Conservation (phyloP, 2,329 filamentous ascomycete species). For the Xylaria sp. region DNA sequence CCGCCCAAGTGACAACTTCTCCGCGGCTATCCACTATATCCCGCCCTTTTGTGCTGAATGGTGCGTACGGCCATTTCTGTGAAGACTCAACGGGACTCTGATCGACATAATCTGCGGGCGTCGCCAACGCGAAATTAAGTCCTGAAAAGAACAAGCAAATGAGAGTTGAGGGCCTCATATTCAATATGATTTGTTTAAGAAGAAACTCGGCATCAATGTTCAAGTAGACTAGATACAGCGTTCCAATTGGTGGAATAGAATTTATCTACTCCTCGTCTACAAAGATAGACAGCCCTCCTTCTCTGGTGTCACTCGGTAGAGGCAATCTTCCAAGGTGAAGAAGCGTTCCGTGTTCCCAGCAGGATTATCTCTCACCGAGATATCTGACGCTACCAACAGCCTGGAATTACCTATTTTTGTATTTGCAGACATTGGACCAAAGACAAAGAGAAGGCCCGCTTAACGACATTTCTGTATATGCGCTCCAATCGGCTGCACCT, state of each 20-base stretch:
- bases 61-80: slow-evolving; percentile 53
- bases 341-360: background rate
- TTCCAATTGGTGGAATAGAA: slow-evolving; percentile 3
- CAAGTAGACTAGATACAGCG: background rate
- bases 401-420: background rate
- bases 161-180: slow-evolving; percentile 37
- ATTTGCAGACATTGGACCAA: background rate
- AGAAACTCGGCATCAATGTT: background rate
- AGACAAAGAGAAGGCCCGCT: slow-evolving; percentile 17
- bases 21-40: slow-evolving; percentile 54
- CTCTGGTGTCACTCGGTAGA: background rate
- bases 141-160: slow-evolving; percentile 36
- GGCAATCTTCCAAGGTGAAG: slow-evolving; percentile 7
- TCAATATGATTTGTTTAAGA: background rate
- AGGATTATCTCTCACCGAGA: slow-evolving; percentile 4
- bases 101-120: slow-evolving; percentile 28
- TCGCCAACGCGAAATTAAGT: slow-evolving; percentile 38
- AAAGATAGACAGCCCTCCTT: background rate
- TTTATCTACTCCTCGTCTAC: slow-evolving; percentile 20
- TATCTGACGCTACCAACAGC: background rate
- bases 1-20: slow-evolving; percentile 52
- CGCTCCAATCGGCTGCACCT: slow-evolving; percentile 29
- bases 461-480: slow-evolving; percentile 14
- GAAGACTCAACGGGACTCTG: slow-evolving; percentile 28
- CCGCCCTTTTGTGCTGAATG: slow-evolving; percentile 53